Evolutionary conservation across 352 stramenopile genomes (phyloP).

Genomic region (Peronospora tabacina): DNA sequence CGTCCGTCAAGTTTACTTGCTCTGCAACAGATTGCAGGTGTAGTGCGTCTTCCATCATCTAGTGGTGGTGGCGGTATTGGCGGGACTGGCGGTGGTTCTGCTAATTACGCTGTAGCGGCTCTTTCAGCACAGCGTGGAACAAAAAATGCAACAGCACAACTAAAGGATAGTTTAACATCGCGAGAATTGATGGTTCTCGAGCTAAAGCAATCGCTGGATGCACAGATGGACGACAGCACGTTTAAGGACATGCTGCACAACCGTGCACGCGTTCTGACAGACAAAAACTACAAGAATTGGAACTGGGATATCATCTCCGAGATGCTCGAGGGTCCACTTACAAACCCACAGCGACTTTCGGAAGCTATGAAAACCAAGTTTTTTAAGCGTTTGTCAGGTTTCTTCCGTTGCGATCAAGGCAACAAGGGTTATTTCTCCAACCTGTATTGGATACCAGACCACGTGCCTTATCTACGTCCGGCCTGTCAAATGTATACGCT

Average conservation of each 20-base stretch:
- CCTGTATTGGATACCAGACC: slow-evolving; percentile 85
- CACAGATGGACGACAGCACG: slow-evolving; percentile 82
- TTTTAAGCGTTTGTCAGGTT: slow-evolving; percentile 85
- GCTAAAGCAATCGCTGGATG: slow-evolving; percentile 81
- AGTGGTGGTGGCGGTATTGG: slow-evolving; percentile 21
- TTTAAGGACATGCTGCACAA: slow-evolving; percentile 88
- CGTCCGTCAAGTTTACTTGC: slow-evolving; percentile 53
- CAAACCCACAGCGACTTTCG: slow-evolving; percentile 77
- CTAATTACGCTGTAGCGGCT: slow-evolving; percentile 27
- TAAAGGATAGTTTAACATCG: slow-evolving; percentile 69
- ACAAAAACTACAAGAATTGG: slow-evolving; percentile 89
- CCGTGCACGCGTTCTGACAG: slow-evolving; percentile 70
- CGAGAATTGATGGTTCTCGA: slow-evolving; percentile 83
- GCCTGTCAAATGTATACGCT: slow-evolving; percentile 88
- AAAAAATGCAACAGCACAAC: slow-evolving; percentile 32
- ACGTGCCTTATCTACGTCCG: slow-evolving; percentile 78
- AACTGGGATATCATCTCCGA: slow-evolving; percentile 90
- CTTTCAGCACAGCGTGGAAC: slow-evolving; percentile 33
- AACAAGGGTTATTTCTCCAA: slow-evolving; percentile 88
- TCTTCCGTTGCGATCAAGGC: slow-evolving; percentile 84
- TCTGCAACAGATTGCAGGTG: slow-evolving; percentile 34
- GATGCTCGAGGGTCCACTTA: slow-evolving; percentile 78
- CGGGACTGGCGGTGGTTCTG: slow-evolving; percentile 20
- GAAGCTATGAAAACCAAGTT: slow-evolving; percentile 92
- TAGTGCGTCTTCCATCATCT: slow-evolving; percentile 31